These are phyloP conservation scores for Blastobotrys arbuscula DNA, from an alignment of 1,139 yeast genomes.

Conservation along the genomic window DNA sequence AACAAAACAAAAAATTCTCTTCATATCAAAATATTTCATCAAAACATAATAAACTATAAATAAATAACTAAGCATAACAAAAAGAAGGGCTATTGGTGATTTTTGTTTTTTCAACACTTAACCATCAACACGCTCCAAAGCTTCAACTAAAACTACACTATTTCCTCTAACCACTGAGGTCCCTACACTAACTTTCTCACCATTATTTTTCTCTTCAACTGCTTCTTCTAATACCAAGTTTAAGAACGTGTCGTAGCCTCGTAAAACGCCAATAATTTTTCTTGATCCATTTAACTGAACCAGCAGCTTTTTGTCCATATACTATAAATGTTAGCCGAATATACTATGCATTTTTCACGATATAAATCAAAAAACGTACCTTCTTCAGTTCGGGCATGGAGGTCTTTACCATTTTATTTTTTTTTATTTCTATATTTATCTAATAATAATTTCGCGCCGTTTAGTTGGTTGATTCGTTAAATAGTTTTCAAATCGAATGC, in stretches of 20 bases:
- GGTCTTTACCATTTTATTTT: slow-evolving; percentile 17
- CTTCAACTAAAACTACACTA: slow-evolving; percentile 40
- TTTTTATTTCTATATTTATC: neutral
- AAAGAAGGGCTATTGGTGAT: neutral
- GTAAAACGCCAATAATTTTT: slow-evolving; percentile 61
- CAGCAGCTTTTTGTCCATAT: slow-evolving; percentile 67
- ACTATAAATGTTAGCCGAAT: slow-evolving; percentile 36
- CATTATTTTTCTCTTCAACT: slow-evolving; percentile 50
- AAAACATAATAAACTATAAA: neutral
- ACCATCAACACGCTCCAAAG: slow-evolving; percentile 25
- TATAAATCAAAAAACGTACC: slow-evolving; percentile 27
- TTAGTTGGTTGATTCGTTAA: no score
- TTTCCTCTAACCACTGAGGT: slow-evolving; percentile 44
- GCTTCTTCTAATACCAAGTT: slow-evolving; percentile 74
- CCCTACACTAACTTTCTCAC: slow-evolving; percentile 51
- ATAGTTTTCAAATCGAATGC: no score
- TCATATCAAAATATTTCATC: no score
- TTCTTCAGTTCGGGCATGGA: slow-evolving; percentile 62
- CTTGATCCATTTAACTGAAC: slow-evolving; percentile 72
- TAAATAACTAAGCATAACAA: neutral
- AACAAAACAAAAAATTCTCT: no score
- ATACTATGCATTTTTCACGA: neutral
- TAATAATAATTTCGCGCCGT: no score
- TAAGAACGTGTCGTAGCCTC: slow-evolving; percentile 76
- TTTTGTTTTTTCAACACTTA: slow-evolving; percentile 4